phyloP scores from a whole-genome alignment of 257 asterid genomes.

The Scutellaria barbata region DNA sequence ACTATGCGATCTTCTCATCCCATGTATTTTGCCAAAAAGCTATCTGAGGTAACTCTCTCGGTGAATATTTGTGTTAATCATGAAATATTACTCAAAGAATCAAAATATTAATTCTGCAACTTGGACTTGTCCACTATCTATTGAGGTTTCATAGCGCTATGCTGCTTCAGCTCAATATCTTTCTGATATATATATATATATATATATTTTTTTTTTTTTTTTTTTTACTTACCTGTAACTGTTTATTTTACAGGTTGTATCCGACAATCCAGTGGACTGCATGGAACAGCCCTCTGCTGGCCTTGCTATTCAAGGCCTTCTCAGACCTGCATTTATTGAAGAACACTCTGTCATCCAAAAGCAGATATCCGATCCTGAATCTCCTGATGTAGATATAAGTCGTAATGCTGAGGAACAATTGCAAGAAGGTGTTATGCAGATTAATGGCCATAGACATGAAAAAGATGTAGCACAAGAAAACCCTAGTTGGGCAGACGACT shows the following conservation, averaged over 20 bases:
- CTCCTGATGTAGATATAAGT: conserved; percentile 41
- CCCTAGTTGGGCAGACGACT: conserved; percentile 64
- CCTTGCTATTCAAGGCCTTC: conserved; percentile 85
- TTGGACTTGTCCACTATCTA: conserved; percentile 4
- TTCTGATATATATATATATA: not conserved
- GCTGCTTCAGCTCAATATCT: conserved; percentile 1
- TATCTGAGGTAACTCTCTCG: conserved; percentile 67
- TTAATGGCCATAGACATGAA: conserved; percentile 71
- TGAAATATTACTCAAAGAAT: conserved; percentile 14
- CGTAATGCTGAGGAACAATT: conserved; percentile 46
- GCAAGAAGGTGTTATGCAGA: conserved; percentile 51
- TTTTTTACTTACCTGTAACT: conserved; percentile 7
- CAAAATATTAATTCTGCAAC: conserved; percentile 31
- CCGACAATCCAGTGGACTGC: conserved; percentile 85
- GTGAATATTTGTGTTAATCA: conserved; percentile 2
- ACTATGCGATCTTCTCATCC: conserved; percentile 98
- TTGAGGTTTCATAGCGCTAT: conserved; percentile 3
- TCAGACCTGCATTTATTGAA: conserved; percentile 91
- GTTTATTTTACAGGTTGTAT: conserved; percentile 59
- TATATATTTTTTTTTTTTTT: no score
- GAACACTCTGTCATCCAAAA: conserved; percentile 79
- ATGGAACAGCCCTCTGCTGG: conserved; percentile 97
- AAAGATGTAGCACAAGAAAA: conserved; percentile 55
- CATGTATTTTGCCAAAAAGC: conserved; percentile 83
- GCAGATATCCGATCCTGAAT: conserved; percentile 61